Evolutionary conservation across 768 basidiomycete species (phyloP).

Genomic region (Podaxis sp.): DNA sequence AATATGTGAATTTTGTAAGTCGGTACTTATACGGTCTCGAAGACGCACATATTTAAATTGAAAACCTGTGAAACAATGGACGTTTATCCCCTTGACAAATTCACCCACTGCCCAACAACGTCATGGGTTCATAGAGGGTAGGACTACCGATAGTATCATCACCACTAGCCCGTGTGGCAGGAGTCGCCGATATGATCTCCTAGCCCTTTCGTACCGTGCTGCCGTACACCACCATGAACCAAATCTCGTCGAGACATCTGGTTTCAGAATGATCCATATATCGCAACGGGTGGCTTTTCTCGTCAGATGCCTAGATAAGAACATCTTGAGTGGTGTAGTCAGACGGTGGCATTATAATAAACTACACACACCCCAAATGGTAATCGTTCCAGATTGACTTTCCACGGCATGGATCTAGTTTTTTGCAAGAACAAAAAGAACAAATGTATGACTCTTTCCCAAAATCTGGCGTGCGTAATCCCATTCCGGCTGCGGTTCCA

Average conservation of each 20-base stretch:
- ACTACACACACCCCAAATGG: conserved; percentile 9
- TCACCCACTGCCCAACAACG: background rate
- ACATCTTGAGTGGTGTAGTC: background rate
- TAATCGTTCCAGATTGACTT: conserved; percentile 3
- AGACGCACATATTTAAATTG: background rate
- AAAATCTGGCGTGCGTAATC: background rate
- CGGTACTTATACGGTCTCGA: conserved; percentile 7
- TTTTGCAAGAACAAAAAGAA: conserved; percentile 8
- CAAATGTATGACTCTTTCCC: background rate
- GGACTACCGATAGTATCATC: background rate
- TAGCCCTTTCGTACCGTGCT: background rate
- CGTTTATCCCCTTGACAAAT: background rate
- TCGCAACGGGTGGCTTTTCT: background rate
- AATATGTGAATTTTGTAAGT: background rate
- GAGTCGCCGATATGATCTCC: conserved; percentile 2
- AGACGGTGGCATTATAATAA: background rate
- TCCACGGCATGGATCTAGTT: conserved; percentile 7
- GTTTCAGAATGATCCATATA: conserved; percentile 1
- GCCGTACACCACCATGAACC: background rate
- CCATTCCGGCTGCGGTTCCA: background rate
- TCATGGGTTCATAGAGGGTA: background rate
- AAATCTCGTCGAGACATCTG: background rate
- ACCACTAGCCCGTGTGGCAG: conserved; percentile 1
- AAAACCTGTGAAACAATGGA: conserved; percentile 1
- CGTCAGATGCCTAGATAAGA: background rate